phyloP scores from a whole-genome alignment of 768 basidiomycete species.

The Chalciporus piperatus region DNA sequence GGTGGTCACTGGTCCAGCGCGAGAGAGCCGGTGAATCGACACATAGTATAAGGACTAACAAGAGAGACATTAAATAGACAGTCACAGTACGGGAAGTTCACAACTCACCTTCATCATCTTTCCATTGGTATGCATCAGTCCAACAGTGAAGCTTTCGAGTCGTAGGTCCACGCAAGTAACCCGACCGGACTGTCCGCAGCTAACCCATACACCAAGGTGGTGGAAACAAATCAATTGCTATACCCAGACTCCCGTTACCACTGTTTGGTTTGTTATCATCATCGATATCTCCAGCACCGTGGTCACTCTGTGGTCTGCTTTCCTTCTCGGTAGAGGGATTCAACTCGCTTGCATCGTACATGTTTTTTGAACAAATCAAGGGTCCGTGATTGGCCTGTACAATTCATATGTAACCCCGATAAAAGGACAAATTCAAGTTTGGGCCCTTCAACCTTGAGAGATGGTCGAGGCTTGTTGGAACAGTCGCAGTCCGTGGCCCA shows the following conservation, averaged over 20 bases:
- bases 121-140: no score
- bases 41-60: no score
- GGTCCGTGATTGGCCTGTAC: slow-evolving; percentile 35
- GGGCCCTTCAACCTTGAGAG: slow-evolving; percentile 34
- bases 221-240: slow-evolving; percentile 34
- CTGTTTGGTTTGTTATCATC: slow-evolving; percentile 39
- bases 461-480: slow-evolving; percentile 31
- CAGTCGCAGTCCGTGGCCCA: slow-evolving; percentile 29
- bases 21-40: no score
- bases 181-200: no score
- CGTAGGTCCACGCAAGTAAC: no score
- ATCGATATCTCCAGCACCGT: slow-evolving; percentile 28
- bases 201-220: no score
- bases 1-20: no score
- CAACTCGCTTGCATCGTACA: slow-evolving; percentile 35
- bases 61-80: no score
- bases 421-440: slow-evolving; percentile 31
- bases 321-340: slow-evolving; percentile 35
- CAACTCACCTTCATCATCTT: no score
- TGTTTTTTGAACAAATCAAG: background rate
- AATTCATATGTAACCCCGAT: slow-evolving; percentile 39
- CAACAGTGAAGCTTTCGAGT: no score
- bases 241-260: slow-evolving; percentile 38
- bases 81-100: no score
- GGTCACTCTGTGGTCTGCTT: slow-evolving; percentile 32